Evolutionary conservation across 225 moss, liverwort and hornwort genomes (phyloP).

Genomic region (Antitrichia curtipendula): DNA sequence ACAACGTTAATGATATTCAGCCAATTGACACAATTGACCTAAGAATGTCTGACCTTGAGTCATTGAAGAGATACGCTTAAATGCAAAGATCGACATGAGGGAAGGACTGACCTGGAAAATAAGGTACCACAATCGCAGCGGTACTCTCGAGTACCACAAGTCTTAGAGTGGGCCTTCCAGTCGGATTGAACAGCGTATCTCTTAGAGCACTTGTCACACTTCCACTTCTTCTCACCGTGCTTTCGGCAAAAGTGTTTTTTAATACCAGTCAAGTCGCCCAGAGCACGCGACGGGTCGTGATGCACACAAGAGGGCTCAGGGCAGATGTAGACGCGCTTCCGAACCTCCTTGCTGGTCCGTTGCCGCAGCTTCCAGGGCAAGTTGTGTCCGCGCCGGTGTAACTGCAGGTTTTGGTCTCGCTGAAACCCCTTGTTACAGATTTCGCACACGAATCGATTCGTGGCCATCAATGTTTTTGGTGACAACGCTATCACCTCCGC

Average conservation of each 20-base stretch:
- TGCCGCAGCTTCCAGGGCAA: constrained; percentile 97
- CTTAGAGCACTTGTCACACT: constrained; percentile 99
- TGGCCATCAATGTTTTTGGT: constrained; percentile 95
- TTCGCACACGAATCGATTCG: constrained; percentile 97
- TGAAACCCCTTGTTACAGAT: constrained; percentile 99
- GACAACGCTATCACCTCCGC: constrained; percentile 96
- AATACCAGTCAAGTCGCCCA: constrained; percentile 98
- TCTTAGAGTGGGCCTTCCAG: constrained; percentile 99
- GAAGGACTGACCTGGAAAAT: constrained; percentile 70
- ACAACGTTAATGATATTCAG: background rate
- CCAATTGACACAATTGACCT: background rate
- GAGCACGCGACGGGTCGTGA: constrained; percentile 96
- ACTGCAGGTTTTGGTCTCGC: constrained; percentile 95
- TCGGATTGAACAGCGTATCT: constrained; percentile 99
- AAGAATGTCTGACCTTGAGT: background rate
- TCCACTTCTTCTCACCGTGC: constrained; percentile 99
- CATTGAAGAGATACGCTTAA: background rate
- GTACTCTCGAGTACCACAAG: constrained; percentile 97
- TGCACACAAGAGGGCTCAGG: constrained; percentile 99
- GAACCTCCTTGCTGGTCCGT: constrained; percentile 91
- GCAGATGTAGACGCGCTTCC: constrained; percentile 98
- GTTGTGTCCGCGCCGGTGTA: constrained; percentile 98
- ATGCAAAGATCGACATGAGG: background rate
- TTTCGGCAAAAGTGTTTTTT: constrained; percentile 99
- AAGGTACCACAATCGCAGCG: constrained; percentile 98